Percentiles rank a stretch among this genome's conserved stretches.
These are phyloP conservation scores for Leccinum incarnatum DNA, from an alignment of 768 basidiomycete species.

Conservation along the genomic window DNA sequence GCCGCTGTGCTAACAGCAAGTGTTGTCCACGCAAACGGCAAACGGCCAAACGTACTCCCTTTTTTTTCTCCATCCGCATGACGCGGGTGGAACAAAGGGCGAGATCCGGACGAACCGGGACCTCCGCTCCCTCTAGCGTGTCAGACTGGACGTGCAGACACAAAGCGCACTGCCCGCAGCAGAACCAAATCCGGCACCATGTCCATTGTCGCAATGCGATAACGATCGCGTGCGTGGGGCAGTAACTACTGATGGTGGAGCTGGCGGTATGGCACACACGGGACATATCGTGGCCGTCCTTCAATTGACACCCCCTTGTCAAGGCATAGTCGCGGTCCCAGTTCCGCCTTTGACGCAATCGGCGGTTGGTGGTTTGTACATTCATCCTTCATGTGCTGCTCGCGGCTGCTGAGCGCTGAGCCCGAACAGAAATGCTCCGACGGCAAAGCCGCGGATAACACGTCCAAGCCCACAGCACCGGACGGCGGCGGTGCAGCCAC, in stretches of 20 bases:
- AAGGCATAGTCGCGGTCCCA: not conserved
- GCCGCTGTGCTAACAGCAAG: constrained; percentile 29
- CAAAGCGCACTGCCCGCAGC: constrained; percentile 20
- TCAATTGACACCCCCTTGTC: not conserved
- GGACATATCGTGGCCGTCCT: not conserved
- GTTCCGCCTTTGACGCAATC: constrained; percentile 10
- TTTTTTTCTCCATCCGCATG: not conserved
- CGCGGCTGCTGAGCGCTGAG: constrained; percentile 3
- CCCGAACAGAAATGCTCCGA: constrained; percentile 24
- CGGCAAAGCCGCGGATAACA: constrained; percentile 17
- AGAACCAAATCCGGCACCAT: constrained; percentile 23
- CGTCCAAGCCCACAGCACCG: constrained; percentile 11
- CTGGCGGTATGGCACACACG: constrained; percentile 3
- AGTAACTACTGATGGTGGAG: constrained; percentile 14
- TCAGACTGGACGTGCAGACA: not conserved
- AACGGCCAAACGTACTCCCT: constrained; percentile 35
- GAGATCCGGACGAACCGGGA: constrained; percentile 68
- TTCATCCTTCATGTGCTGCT: constrained; percentile 12
- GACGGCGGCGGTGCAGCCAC: constrained; percentile 8
- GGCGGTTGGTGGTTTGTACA: not conserved
- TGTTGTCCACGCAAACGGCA: constrained; percentile 48
- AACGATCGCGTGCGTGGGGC: constrained; percentile 10
- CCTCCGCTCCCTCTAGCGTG: not conserved
- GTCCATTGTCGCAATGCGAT: constrained; percentile 15
- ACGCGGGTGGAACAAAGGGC: constrained; percentile 59